Conservation (phyloP, 805 yeast species). For the Starmerella roubikii region DNA sequence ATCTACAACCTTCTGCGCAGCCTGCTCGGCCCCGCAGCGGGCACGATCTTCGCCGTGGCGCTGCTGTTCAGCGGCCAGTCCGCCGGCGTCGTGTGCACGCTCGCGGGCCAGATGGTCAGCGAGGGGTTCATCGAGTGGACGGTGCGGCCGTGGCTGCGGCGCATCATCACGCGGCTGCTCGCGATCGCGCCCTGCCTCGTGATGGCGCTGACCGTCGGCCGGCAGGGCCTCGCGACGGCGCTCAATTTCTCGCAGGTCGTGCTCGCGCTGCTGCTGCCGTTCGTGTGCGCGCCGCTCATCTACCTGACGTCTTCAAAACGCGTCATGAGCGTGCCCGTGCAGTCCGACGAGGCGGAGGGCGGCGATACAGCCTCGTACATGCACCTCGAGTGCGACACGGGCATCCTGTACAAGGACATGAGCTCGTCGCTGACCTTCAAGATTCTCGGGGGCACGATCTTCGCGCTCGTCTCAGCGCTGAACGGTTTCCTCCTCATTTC, state of each 20-base stretch:
- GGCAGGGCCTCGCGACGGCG: conserved; percentile 60
- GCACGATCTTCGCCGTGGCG: conserved; percentile 77
- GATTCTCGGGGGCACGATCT: conserved; percentile 42
- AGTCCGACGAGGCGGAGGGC: conserved; percentile 4
- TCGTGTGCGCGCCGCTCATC: conserved; percentile 78
- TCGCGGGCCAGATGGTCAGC: conserved; percentile 87
- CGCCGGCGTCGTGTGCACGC: conserved; percentile 87
- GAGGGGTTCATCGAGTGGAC: conserved; percentile 79
- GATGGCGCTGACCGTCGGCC: conserved; percentile 59
- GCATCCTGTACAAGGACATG: conserved; percentile 40
- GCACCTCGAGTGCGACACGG: conserved; percentile 20
- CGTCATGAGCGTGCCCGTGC: conserved; percentile 40
- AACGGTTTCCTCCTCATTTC: conserved; percentile 49
- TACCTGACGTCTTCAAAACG: conserved; percentile 60
- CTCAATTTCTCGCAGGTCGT: conserved; percentile 76
- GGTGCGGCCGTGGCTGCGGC: conserved; percentile 66
- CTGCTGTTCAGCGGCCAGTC: conserved; percentile 84
- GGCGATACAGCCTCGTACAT: conserved; percentile 6
- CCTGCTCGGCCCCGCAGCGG: conserved; percentile 75
- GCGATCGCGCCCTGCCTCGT: conserved; percentile 77
- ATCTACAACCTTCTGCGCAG: conserved; percentile 57
- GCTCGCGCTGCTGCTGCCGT: conserved; percentile 64
- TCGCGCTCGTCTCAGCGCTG: conserved; percentile 58
- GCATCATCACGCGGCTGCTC: conserved; percentile 65
- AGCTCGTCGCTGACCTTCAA: conserved; percentile 51